A percentile compares a stretch with the other conserved stretches of the same genome.
Conservation (phyloP, 2,329 filamentous ascomycete genomes). For the Teratosphaeria viscida region DNA sequence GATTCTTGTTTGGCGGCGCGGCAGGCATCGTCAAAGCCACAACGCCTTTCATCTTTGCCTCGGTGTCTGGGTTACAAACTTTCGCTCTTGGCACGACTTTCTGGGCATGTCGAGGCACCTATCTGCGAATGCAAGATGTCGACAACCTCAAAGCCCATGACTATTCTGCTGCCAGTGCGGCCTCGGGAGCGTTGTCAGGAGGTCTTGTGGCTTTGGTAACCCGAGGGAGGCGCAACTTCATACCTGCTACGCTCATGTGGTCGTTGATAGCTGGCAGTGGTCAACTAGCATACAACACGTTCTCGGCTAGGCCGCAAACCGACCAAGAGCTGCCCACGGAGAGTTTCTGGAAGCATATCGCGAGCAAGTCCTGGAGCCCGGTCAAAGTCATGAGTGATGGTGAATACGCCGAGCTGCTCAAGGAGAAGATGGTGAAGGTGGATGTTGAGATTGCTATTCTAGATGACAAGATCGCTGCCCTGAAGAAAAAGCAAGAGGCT, state of each 20-base stretch:
- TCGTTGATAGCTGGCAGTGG: slow-evolving; percentile 47
- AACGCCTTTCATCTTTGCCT: slow-evolving; percentile 57
- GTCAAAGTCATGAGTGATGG: slow-evolving; percentile 59
- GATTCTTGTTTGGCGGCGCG: slow-evolving; percentile 46
- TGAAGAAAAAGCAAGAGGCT: slow-evolving; percentile 25
- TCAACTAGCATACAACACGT: slow-evolving; percentile 46
- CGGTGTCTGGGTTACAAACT: slow-evolving; percentile 69
- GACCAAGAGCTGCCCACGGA: slow-evolving; percentile 27
- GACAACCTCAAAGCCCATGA: slow-evolving; percentile 30
- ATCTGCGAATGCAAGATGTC: slow-evolving; percentile 23
- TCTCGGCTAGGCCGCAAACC: slow-evolving; percentile 26
- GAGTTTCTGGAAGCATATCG: slow-evolving; percentile 39
- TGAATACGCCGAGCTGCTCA: slow-evolving; percentile 61
- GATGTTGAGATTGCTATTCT: slow-evolving; percentile 70
- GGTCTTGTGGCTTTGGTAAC: slow-evolving; percentile 44
- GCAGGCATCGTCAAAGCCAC: slow-evolving; percentile 49
- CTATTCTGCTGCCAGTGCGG: slow-evolving; percentile 54
- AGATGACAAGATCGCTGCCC: slow-evolving; percentile 59
- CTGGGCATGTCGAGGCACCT: slow-evolving; percentile 48
- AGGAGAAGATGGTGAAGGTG: slow-evolving; percentile 58
- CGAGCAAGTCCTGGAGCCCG: slow-evolving; percentile 59
- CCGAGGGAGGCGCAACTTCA: slow-evolving; percentile 43
- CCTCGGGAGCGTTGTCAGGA: slow-evolving; percentile 60
- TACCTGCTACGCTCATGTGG: slow-evolving; percentile 52
- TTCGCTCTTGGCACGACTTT: slow-evolving; percentile 67